Base-by-base conservation (phyloP, 139 green algal species). In the Limnomonas spitsbergensis region DNA sequence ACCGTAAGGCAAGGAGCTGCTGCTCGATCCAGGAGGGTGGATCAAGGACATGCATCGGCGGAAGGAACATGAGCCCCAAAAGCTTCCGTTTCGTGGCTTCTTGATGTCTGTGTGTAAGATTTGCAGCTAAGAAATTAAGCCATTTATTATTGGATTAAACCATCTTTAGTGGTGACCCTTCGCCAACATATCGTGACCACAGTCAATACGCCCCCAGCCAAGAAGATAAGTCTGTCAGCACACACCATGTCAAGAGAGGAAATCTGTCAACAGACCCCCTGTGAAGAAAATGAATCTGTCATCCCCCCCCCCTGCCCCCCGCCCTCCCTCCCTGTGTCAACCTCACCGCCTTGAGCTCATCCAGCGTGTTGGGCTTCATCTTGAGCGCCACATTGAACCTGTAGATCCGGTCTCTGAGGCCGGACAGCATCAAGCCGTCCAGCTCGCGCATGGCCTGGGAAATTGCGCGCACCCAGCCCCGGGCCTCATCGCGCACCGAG, bases 401-500 rank as follows among this genome's bases (percentile, higher is more conserved):
- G 6, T 20, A 9, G 73, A 78, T 78, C 24, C 52, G 42, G 37
- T 88, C 84, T 2, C 80, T 69, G n/a, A 93, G 66, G 27, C 36
- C 76, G 4, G 67, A 36, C 34, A 90, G 53, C 24, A 74, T 79
- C 29, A 77, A 47, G 2, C 68, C 69, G 80, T 97, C 93, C 32
- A 92, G 56, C 70, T 91, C 87, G 34, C 80, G 76, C 93, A 96
- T 97, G 32, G 79, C 78, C 9, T 85, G 66, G 4, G 79, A 69
- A 38, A 95, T 89, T 24, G 91, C 85, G 26, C 84, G 69, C 54
- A 94, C 86, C 91, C 93, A 97, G 26, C 38, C 81, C 32, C 90
- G 79, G 24, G 90, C 90, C 84, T 96, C 93, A 26, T 93, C 82
- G 31, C 87, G 79, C 56, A 97, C 88, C 1, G 85, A 86, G 0